A percentile compares a stretch with the other conserved stretches of the same genome.
Conservation (phyloP, 2,329 filamentous ascomycete species). For the Ascochyta fabae region DNA sequence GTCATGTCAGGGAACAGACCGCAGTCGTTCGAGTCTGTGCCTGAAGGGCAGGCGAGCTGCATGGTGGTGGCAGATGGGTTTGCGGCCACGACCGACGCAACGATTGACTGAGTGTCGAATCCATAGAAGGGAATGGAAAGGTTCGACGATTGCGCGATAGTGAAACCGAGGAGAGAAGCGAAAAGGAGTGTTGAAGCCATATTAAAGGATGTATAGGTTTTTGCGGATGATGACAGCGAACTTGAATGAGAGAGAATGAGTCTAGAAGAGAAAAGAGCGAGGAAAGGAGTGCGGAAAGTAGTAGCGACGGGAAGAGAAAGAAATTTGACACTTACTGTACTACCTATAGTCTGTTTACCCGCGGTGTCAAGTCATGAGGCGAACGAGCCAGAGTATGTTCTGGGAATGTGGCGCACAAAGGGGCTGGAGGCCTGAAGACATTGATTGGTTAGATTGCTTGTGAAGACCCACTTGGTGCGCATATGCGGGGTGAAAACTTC, state of each 20-base stretch:
- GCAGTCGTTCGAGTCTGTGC: slow-evolving; percentile 19
- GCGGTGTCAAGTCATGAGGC: not conserved
- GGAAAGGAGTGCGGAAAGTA: not conserved
- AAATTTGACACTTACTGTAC: not conserved
- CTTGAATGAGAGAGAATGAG: too few species aligned
- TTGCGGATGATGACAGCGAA: too few species aligned
- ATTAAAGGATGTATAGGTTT: not conserved
- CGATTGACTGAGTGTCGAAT: slow-evolving; percentile 9
- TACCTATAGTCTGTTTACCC: not conserved
- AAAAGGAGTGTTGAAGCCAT: slow-evolving; percentile 17
- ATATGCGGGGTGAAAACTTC: not conserved
- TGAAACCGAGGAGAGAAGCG: slow-evolving; percentile 13
- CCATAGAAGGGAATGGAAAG: slow-evolving; percentile 23
- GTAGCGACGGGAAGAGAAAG: not conserved
- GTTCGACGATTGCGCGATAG: slow-evolving; percentile 24
- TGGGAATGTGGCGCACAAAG: not conserved
- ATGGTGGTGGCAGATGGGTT: slow-evolving; percentile 23
- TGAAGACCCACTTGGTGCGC: not conserved
- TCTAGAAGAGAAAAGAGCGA: too few species aligned
- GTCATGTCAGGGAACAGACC: slow-evolving; percentile 31
- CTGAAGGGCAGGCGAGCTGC: slow-evolving; percentile 17
- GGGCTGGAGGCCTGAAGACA: slow-evolving; percentile 1
- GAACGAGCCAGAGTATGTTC: not conserved
- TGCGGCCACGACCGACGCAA: slow-evolving; percentile 25
- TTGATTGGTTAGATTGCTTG: not conserved